Evolutionary conservation across 345 rosid species (phyloP).

Genomic region (Populus alba): DNA sequence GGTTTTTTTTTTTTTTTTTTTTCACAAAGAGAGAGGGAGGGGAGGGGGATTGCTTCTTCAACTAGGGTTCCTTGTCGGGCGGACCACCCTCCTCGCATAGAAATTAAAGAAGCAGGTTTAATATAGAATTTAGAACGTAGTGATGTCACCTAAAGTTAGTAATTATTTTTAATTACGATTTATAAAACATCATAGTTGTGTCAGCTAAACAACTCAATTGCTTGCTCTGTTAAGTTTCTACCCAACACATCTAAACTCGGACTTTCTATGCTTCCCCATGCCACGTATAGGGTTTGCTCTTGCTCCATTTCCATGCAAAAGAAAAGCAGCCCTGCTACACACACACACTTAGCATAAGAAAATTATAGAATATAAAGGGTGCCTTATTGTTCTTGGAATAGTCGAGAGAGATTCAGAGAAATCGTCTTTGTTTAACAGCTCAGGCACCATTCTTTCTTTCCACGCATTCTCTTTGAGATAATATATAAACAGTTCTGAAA

Average conservation of each 20-base stretch:
- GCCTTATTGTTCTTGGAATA: not conserved
- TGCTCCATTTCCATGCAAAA: constrained; percentile 35
- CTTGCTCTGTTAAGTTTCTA: constrained; percentile 67
- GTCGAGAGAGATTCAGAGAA: not conserved
- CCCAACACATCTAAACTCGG: constrained; percentile 70
- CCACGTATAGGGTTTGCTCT: constrained; percentile 29
- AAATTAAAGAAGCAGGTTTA: constrained; percentile 25
- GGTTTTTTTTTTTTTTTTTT: not conserved
- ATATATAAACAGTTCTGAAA: not conserved
- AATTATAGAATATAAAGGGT: not conserved
- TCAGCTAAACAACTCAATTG: constrained; percentile 70
- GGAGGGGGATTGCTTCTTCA: constrained; percentile 45
- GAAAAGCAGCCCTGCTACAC: not conserved
- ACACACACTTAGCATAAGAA: not conserved
- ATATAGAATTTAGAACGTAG: constrained; percentile 22
- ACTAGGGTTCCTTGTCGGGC: constrained; percentile 52
- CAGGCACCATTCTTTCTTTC: not conserved
- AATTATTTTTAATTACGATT: constrained; percentile 7
- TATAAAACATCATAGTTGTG: constrained; percentile 28
- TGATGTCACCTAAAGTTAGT: constrained; percentile 38
- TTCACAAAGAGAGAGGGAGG: constrained; percentile 5
- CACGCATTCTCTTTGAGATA: not conserved
- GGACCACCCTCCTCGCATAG: constrained; percentile 32
- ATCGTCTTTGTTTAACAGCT: not conserved
- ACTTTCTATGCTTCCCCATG: constrained; percentile 48